Evolutionary conservation across 2,329 filamentous ascomycete genomes (phyloP).

Genomic region (Sporothrix pseudoabietina): DNA sequence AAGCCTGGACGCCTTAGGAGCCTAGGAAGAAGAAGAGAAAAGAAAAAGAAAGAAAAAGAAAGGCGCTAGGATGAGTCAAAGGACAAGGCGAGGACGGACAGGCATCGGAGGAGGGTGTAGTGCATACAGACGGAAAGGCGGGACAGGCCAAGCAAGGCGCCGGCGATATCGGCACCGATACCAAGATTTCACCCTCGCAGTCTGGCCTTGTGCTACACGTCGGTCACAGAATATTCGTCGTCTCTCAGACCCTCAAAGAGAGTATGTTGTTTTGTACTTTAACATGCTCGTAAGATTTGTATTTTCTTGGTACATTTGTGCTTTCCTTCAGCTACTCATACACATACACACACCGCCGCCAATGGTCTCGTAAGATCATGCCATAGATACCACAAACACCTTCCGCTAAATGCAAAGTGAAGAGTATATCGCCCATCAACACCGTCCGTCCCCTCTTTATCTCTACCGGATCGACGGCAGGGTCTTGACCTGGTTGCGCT

Average conservation of each 20-base stretch:
- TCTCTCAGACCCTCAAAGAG: background rate
- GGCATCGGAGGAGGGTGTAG: background rate
- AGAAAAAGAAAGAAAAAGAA: background rate
- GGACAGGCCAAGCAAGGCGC: background rate
- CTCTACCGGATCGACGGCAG: conserved; percentile 57
- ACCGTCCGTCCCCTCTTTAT: background rate
- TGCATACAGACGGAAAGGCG: background rate
- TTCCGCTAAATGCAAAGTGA: background rate
- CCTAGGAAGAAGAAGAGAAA: background rate
- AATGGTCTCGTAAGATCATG: background rate
- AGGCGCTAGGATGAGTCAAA: background rate
- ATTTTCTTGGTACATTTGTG: background rate
- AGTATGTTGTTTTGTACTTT: background rate
- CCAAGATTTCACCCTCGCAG: background rate
- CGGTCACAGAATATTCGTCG: background rate
- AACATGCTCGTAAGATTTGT: background rate
- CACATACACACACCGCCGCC: conserved; percentile 11
- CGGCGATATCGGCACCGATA: background rate
- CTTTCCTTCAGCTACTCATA: conserved; percentile 1
- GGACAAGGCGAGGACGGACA: background rate
- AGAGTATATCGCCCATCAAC: background rate
- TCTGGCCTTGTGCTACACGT: background rate
- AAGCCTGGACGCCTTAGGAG: background rate
- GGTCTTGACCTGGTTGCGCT: conserved; percentile 67
- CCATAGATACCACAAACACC: background rate